These are phyloP conservation scores for Aspergillus udagawae DNA, from an alignment of 2,329 filamentous ascomycete species.

Conservation along the genomic window DNA sequence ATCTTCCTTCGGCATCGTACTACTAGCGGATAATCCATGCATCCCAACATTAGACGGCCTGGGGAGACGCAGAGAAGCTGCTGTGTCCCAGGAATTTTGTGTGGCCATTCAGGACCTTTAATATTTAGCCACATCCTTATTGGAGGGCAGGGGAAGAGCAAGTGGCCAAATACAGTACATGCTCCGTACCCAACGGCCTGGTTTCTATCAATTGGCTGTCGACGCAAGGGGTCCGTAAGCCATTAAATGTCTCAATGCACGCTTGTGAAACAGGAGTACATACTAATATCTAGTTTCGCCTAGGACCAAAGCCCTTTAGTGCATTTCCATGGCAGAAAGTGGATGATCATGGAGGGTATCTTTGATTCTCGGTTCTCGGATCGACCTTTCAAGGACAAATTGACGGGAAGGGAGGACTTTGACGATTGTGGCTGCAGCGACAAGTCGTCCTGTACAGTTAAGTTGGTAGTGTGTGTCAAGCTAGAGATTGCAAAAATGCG, in stretches of 20 bases:
- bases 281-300: neutral
- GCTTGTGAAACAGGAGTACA: neutral
- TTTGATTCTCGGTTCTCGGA: neutral
- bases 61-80: neutral
- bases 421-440: neutral
- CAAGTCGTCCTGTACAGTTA: neutral
- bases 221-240: neutral
- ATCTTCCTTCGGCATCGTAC: neutral
- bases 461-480: neutral
- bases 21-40: neutral
- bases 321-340: neutral
- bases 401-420: neutral
- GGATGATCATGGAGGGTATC: neutral
- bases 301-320: neutral
- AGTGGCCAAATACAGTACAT: neutral
- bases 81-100: neutral
- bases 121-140: neutral
- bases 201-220: neutral
- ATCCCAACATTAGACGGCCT: neutral
- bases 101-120: neutral
- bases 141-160: neutral
- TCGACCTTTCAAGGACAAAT: neutral
- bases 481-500: neutral
- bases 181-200: neutral
- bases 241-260: neutral